Evolutionary conservation across 2,329 filamentous ascomycete species (phyloP).

Genomic region (Aspergillus clavatus): DNA sequence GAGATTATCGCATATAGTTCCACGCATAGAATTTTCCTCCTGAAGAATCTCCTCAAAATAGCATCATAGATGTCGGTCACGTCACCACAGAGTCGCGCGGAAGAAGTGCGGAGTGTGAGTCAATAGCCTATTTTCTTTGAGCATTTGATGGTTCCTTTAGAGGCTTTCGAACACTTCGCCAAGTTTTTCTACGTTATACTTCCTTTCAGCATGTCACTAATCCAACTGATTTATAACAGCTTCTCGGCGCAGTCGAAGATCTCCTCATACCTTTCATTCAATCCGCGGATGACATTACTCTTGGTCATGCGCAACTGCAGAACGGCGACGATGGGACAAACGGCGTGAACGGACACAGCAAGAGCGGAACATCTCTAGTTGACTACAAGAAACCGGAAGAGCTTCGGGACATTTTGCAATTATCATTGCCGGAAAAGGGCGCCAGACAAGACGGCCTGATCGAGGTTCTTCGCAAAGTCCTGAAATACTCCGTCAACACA

Average conservation of each 20-base stretch:
- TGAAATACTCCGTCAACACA: constrained; percentile 92
- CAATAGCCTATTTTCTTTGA: constrained; percentile 3
- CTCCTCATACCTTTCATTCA: constrained; percentile 44
- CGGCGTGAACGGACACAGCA: constrained; percentile 61
- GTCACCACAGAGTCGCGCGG: constrained; percentile 27
- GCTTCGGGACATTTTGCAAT: constrained; percentile 51
- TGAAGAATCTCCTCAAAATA: constrained; percentile 1
- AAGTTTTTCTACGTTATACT: background rate
- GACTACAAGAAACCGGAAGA: constrained; percentile 57
- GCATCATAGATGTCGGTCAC: constrained; percentile 21
- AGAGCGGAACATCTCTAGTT: constrained; percentile 58
- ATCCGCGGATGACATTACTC: constrained; percentile 35
- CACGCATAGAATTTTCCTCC: background rate
- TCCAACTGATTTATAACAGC: constrained; percentile 21
- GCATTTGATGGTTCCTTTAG: background rate
- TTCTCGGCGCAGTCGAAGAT: constrained; percentile 38
- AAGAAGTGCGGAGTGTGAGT: constrained; percentile 42
- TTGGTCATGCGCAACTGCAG: constrained; percentile 10
- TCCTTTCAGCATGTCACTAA: background rate
- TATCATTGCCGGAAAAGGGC: constrained; percentile 55
- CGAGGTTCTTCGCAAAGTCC: constrained; percentile 62
- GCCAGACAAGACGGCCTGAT: constrained; percentile 66
- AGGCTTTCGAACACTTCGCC: background rate
- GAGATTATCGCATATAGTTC: background rate
- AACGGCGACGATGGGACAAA: constrained; percentile 20